These are phyloP conservation scores for Colletotrichum sublineola DNA, from an alignment of 2,329 filamentous ascomycete species.

Conservation along the genomic window DNA sequence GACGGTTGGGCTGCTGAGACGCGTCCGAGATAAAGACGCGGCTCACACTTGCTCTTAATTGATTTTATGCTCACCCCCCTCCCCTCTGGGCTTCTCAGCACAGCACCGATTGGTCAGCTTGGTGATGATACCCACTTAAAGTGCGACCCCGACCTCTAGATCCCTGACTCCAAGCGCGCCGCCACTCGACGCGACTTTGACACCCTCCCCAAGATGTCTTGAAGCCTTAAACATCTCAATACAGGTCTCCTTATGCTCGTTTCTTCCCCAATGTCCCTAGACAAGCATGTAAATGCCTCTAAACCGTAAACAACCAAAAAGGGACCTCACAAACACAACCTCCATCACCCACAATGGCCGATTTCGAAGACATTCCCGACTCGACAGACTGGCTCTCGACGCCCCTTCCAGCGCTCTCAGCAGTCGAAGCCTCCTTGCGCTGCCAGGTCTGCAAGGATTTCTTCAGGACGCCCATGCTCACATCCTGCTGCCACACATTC, in stretches of 20 bases:
- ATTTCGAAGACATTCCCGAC: conserved; percentile 70
- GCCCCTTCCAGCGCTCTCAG: conserved; percentile 72
- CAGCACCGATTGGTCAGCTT: conserved; percentile 20
- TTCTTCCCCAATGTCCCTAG: background rate
- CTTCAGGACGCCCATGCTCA: conserved; percentile 94
- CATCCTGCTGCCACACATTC: conserved; percentile 94
- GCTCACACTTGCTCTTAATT: conserved; percentile 31
- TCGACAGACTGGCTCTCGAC: conserved; percentile 89
- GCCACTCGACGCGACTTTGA: conserved; percentile 38
- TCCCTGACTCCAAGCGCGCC: conserved; percentile 28
- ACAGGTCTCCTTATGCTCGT: background rate
- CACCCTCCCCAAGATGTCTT: background rate
- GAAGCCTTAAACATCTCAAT: background rate
- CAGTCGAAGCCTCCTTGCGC: conserved; percentile 86
- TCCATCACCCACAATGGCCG: conserved; percentile 48
- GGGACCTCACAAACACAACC: background rate
- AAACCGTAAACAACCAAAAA: background rate
- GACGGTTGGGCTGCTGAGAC: conserved; percentile 19
- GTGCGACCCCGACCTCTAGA: background rate
- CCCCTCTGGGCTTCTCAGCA: background rate
- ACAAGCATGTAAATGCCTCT: background rate
- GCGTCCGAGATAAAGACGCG: conserved; percentile 32
- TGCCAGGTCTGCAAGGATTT: conserved; percentile 99
- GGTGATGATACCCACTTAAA: conserved; percentile 27
- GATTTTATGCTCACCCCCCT: conserved; percentile 32